Base-by-base conservation (phyloP, 2,329 filamentous ascomycete genomes). In the Harringtonia aguacate region DNA sequence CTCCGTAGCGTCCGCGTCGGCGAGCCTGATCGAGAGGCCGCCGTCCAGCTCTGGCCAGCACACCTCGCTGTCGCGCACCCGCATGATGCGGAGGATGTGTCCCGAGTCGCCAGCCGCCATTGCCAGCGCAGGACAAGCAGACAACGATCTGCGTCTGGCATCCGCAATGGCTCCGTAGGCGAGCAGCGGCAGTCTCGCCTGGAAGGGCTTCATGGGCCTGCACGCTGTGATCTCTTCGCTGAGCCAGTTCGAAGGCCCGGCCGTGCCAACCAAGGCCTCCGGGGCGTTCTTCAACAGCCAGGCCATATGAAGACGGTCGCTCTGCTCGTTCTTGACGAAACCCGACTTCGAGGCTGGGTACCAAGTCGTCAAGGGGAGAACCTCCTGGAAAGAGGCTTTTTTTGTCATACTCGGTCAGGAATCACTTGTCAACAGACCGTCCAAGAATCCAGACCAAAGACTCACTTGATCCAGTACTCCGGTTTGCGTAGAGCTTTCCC, bases 81-180 rank as follows among this genome's bases (percentile, higher is more conserved):
- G 63, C 5, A 70, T 58, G 3, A 86, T 55, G 3, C 74, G 73
- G 10, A 86, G 60, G 2, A 74, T 60, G 50, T 80, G 73, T 2
- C 77, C 75, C 14, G 68, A 70, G 39, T 70, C 66, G n/a, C 81
- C 81, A 3, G 70, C 64, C 6, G 64, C 69, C 53, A 63, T 70
- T 48, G 65, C 74, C 48, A 70, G 64, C 51, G 64, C 58, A 2
- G 63, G 59, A 13, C 58, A 58, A 15, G 54, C 57, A 2, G 45
- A 50, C 28, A 51, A 28, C 43, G 54, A 24, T 45, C 52, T 24
- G 20, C 43, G 22, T 4, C 55, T 64, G 17, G 61, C 48, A 49
- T 75, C 64, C 2, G 63, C 58, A 49, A 77, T 67, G 45, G 75
- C 70, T 1, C 80, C 80, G 24, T 77, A 63, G 3, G 72, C 70